Evolutionary conservation across 2,329 filamentous ascomycete genomes (phyloP).

Genomic region (Colletotrichum endophyticum): DNA sequence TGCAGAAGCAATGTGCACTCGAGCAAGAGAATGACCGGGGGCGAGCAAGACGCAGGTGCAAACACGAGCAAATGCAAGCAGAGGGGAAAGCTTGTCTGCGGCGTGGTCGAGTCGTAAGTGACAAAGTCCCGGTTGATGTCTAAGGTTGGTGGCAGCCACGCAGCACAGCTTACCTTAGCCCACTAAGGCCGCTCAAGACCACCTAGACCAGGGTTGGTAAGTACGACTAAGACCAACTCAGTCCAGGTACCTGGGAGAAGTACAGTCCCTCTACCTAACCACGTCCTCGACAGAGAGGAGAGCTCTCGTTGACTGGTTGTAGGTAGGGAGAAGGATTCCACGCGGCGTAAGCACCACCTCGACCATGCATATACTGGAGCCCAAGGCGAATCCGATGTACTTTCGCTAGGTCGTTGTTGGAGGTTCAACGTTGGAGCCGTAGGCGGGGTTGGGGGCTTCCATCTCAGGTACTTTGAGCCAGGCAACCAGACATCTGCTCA

Average conservation of each 20-base stretch:
- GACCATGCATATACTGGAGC: slow-evolving; percentile 1
- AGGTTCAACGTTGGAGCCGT: background rate
- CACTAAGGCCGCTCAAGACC: background rate
- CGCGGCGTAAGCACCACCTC: slow-evolving; percentile 8
- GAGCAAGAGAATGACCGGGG: background rate
- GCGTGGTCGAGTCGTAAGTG: background rate
- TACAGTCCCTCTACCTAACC: background rate
- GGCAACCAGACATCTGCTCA: background rate
- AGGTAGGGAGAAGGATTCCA: slow-evolving; percentile 3
- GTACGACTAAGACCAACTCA: background rate
- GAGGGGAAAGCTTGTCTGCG: background rate
- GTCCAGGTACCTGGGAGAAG: background rate
- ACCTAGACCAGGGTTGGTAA: background rate
- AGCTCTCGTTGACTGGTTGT: background rate
- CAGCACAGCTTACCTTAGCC: slow-evolving; percentile 7
- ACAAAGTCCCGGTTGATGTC: background rate
- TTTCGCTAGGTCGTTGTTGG: background rate
- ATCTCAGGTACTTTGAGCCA: background rate
- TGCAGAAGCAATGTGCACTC: background rate
- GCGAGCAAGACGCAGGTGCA: background rate
- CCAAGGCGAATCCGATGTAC: background rate
- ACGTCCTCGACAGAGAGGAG: background rate
- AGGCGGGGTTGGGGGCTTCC: background rate
- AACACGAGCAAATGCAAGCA: background rate
- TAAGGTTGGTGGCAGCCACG: background rate